Evolutionary conservation across 495 filamentous ascomycete species (phyloP), one percentile per base, ranked within the genome.

Genomic region (Penicillium angulare): DNA sequence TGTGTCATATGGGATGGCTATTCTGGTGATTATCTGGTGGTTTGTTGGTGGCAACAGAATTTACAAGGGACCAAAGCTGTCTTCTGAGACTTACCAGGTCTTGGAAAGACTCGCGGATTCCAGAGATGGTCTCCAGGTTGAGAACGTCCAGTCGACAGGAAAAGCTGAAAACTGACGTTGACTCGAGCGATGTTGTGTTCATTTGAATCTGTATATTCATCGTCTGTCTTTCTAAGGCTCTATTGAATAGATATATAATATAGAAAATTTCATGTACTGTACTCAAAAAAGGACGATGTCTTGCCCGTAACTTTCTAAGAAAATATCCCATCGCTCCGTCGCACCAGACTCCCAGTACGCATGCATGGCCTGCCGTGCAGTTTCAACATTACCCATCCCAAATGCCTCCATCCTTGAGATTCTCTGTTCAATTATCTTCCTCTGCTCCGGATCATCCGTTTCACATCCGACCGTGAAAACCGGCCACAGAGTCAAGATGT

Each of bases 1-100:
- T 21, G 47, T 50, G 8, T 50, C 47, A 1, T 50, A 50, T 35
- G 47, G 47, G 16, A 50, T 50, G 47, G 47, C 47, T 3, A 50
- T 50, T 8, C n/a, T 50, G 13, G 47, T 50, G 16, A 15, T 50
- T 8, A 24, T 50, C 13, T 50, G 47, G 47, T 50, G 47, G 47
- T 50, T 50, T 17, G 35, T 50, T 20, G 47, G 38, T 12, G 47
- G 47, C 1, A 32, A 18, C 16, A 42, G 18, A 12, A 41, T 39
- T 13, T 50, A 50, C 39, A 50, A 27, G 10, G 47, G 47, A 3
- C 47, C 47, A n/a, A 50, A 17, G 16, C 20, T 50, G 12, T 50
- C 38, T 8, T 32, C 26, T 7, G 47, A 50, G 20, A 50, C 38
- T 6, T 40, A 34, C 3, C 20, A 50, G 12, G 47, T 29, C 7